phyloP scores from a whole-genome alignment of 805 yeast genomes.

The Sporopachydermia quercuum region DNA sequence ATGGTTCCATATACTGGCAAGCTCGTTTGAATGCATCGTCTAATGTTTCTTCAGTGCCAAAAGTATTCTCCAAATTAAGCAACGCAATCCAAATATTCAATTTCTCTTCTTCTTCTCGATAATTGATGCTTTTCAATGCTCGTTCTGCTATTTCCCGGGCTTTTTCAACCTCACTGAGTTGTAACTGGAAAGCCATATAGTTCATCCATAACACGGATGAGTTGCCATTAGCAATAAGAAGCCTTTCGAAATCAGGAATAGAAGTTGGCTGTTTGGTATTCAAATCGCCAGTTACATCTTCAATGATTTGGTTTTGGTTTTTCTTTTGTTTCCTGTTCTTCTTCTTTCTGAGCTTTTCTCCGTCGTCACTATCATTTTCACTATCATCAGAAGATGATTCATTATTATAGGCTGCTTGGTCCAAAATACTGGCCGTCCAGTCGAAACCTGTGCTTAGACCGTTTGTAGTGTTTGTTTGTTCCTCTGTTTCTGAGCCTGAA shows the following conservation, averaged over 20 bases:
- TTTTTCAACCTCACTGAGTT: conserved; percentile 83
- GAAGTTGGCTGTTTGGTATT: conserved; percentile 84
- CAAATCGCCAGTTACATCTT: conserved; percentile 77
- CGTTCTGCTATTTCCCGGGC: conserved; percentile 89
- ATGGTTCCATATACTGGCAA: conserved; percentile 83
- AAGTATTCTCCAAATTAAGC: conserved; percentile 83
- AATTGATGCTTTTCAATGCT: conserved; percentile 79
- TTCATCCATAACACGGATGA: conserved; percentile 94
- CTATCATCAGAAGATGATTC: conserved; percentile 43
- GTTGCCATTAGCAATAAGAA: conserved; percentile 83
- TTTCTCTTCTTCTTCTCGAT: conserved; percentile 86
- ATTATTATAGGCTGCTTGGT: conserved; percentile 51
- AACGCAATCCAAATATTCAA: conserved; percentile 92
- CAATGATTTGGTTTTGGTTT: conserved; percentile 27
- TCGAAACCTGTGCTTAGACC: conserved; percentile 86
- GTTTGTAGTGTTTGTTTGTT: conserved; percentile 17
- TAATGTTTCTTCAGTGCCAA: conserved; percentile 74
- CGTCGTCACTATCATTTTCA: conserved; percentile 29
- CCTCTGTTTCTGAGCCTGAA: conserved; percentile 17
- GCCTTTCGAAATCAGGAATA: conserved; percentile 78
- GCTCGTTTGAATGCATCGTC: conserved; percentile 74
- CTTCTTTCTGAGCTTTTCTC: conserved; percentile 4
- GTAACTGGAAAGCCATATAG: conserved; percentile 95
- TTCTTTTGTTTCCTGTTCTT: conserved; percentile 33
- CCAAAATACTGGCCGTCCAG: conserved; percentile 87